phyloP scores from a whole-genome alignment of 345 rosid genomes.

The Isatis tinctoria region DNA sequence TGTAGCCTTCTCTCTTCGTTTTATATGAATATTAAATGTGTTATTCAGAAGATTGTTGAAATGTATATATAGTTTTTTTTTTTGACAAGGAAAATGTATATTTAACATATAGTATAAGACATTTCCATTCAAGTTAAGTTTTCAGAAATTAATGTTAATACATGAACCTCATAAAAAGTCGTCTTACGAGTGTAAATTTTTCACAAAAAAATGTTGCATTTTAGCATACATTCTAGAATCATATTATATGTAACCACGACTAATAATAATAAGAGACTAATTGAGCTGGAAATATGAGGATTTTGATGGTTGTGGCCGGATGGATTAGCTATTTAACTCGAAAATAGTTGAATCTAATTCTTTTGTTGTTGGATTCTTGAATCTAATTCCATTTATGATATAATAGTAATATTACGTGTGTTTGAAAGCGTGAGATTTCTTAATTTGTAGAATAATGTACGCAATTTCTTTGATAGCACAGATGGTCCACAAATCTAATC shows the following conservation, averaged over 20 bases:
- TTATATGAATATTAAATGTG: background rate
- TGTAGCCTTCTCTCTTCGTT: background rate
- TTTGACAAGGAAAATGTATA: background rate
- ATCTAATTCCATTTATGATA: constrained; percentile 8
- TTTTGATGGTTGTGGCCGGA: background rate
- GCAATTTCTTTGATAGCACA: background rate
- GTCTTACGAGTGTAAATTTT: background rate
- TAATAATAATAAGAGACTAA: background rate
- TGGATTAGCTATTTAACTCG: background rate
- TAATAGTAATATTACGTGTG: background rate
- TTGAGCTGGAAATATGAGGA: constrained; percentile 8
- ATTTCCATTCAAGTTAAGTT: background rate
- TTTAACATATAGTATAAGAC: background rate
- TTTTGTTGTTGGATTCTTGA: constrained; percentile 15
- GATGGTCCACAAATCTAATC: constrained; percentile 33
- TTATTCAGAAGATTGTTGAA: background rate
- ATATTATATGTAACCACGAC: background rate
- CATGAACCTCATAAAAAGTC: background rate
- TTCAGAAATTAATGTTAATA: background rate
- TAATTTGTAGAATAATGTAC: background rate
- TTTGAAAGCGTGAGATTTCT: constrained; percentile 16
- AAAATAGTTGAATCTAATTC: constrained; percentile 4
- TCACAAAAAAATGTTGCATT: background rate
- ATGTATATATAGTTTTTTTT: background rate
- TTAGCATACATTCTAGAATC: background rate